Evolutionary conservation across 768 basidiomycete species (phyloP).

Genomic region (Cystobasidium ongulense): DNA sequence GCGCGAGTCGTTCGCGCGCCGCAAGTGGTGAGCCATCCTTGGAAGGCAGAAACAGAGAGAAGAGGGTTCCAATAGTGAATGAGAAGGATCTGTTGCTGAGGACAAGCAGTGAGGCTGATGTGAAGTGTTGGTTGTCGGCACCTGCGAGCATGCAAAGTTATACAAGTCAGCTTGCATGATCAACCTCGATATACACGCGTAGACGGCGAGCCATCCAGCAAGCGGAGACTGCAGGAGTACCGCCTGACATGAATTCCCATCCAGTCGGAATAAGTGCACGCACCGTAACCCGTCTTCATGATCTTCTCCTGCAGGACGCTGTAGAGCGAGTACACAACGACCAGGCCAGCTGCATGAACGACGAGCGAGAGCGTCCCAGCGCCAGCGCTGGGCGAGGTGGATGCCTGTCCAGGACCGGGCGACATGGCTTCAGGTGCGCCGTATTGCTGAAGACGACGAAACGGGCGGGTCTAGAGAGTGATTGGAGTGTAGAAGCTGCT

Average conservation of each 20-base stretch:
- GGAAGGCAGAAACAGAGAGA: conserved; percentile 31
- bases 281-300: conserved; percentile 39
- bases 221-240: background rate
- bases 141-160: conserved; percentile 4
- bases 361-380: conserved; percentile 16
- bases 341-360: conserved; percentile 32
- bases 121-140: conserved; percentile 35
- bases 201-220: background rate
- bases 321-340: conserved; percentile 37
- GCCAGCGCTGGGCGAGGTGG: background rate
- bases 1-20: background rate
- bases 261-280: background rate
- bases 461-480: background rate
- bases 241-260: background rate
- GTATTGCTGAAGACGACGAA: too few species aligned
- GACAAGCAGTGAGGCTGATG: conserved; percentile 39
- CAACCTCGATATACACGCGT: background rate
- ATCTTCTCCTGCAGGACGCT: conserved; percentile 40
- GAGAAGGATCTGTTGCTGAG: conserved; percentile 38
- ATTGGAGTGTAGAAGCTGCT: background rate
- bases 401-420: background rate
- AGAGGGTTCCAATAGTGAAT: conserved; percentile 30
- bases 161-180: background rate
- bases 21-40: background rate
- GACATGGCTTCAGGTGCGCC: too few species aligned